These are phyloP conservation scores for Boletus subparvulus DNA, from an alignment of 768 basidiomycete genomes.

Conservation along the genomic window DNA sequence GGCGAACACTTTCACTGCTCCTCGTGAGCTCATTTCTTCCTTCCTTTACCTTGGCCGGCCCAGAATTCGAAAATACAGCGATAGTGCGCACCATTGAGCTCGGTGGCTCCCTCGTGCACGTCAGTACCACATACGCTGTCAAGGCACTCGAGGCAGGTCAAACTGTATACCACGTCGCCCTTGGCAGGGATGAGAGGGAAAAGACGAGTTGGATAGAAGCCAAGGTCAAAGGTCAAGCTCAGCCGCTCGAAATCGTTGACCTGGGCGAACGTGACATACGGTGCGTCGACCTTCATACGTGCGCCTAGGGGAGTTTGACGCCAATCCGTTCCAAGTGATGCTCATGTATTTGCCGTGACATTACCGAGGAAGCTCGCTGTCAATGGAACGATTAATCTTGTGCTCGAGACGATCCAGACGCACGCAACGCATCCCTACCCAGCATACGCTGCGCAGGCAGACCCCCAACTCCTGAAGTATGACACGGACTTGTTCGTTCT, in stretches of 20 bases:
- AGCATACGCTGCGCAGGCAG: conserved; percentile 64
- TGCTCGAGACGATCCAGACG: conserved; percentile 75
- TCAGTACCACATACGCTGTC: conserved; percentile 86
- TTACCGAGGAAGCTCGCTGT: conserved; percentile 59
- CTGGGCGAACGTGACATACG: conserved; percentile 46
- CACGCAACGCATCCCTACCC: conserved; percentile 81
- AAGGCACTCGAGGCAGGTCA: conserved; percentile 64
- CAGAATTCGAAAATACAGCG: conserved; percentile 83
- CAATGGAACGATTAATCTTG: conserved; percentile 68
- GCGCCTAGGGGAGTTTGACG: conserved; percentile 10
- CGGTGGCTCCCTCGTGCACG: conserved; percentile 82
- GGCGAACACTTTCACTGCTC: conserved; percentile 49
- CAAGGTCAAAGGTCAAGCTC: conserved; percentile 70
- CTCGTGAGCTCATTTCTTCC: conserved; percentile 41
- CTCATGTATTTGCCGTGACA: conserved; percentile 57
- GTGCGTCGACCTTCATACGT: conserved; percentile 41
- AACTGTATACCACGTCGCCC: conserved; percentile 64
- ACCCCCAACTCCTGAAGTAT: conserved; percentile 80
- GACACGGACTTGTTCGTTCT: conserved; percentile 74
- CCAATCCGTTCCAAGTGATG: conserved; percentile 38
- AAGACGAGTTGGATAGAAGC: conserved; percentile 79
- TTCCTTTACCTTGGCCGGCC: conserved; percentile 40
- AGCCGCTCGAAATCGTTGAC: conserved; percentile 50
- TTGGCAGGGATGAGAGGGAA: conserved; percentile 59
- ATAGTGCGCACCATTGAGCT: conserved; percentile 89